Percentiles rank a stretch among this genome's conserved stretches.
Evolutionary conservation across 2,329 filamentous ascomycete species (phyloP).

Genomic region (Fusarium stilboides): DNA sequence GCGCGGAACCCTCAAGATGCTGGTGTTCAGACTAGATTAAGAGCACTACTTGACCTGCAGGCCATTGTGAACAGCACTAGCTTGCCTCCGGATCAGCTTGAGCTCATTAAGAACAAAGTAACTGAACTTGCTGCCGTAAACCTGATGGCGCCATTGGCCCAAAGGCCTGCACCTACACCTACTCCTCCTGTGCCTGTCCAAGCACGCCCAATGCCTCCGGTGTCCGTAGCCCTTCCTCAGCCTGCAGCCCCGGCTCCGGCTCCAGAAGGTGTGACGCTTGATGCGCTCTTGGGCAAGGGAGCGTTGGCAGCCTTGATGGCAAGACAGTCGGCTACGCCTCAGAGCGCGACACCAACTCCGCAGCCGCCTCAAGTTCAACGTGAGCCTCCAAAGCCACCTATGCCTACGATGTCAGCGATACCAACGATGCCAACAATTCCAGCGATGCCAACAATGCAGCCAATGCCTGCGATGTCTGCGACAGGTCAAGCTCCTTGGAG

Average conservation of each 20-base stretch:
- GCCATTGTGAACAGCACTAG: constrained; percentile 79
- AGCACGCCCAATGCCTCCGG: constrained; percentile 54
- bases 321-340: constrained; percentile 66
- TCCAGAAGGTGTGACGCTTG: constrained; percentile 64
- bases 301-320: constrained; percentile 72
- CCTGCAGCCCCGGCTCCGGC: constrained; percentile 53
- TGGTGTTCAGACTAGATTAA: constrained; percentile 83
- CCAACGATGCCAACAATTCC: constrained; percentile 56
- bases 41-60: constrained; percentile 89
- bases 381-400: constrained; percentile 23
- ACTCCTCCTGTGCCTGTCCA: constrained; percentile 52
- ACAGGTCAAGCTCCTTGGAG: constrained; percentile 66
- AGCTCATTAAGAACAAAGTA: constrained; percentile 88
- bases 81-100: constrained; percentile 84
- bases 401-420: constrained; percentile 23
- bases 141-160: constrained; percentile 66
- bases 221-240: constrained; percentile 53
- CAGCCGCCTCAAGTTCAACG: constrained; percentile 45
- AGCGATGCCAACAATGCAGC: constrained; percentile 55
- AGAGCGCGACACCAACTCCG: constrained; percentile 63
- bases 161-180: constrained; percentile 59
- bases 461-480: constrained; percentile 60
- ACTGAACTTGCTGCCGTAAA: constrained; percentile 78
- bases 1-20: constrained; percentile 82
- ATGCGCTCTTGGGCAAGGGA: constrained; percentile 72